Conservation (phyloP, 371 early-diverging fungal genomes). For the Mucor saturninus region DNA sequence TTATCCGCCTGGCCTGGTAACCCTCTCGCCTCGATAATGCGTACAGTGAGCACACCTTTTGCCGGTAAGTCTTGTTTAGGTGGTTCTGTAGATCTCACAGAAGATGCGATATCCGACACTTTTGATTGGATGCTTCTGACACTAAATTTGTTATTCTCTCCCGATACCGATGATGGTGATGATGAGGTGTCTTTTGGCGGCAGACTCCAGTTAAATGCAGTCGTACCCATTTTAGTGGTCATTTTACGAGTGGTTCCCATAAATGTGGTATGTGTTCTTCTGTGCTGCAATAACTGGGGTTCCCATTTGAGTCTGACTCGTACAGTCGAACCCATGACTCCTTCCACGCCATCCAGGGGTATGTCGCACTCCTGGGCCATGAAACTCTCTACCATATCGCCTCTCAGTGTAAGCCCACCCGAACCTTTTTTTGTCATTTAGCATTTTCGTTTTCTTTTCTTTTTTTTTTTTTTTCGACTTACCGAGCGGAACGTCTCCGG, state of each 20-base stretch:
- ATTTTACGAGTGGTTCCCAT: slow-evolving; percentile 26
- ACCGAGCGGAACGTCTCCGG: slow-evolving; percentile 64
- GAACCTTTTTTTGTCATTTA: slow-evolving; percentile 29
- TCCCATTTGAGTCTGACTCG: slow-evolving; percentile 51
- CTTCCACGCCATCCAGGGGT: slow-evolving; percentile 46
- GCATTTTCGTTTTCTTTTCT: not conserved
- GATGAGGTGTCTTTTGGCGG: slow-evolving; percentile 10
- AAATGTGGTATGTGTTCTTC: slow-evolving; percentile 46
- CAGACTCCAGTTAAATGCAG: slow-evolving; percentile 30
- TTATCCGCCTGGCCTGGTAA: slow-evolving; percentile 57
- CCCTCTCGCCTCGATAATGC: slow-evolving; percentile 60
- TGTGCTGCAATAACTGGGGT: slow-evolving; percentile 42
- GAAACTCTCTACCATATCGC: slow-evolving; percentile 52
- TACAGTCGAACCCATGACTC: slow-evolving; percentile 32
- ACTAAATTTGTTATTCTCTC: not conserved
- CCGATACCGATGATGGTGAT: not conserved
- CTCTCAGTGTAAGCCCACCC: slow-evolving; percentile 46
- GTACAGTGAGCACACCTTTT: slow-evolving; percentile 43
- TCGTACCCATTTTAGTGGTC: slow-evolving; percentile 29
- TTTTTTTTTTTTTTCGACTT: not conserved
- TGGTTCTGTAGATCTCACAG: not conserved
- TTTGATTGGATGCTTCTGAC: not conserved
- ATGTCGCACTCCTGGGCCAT: slow-evolving; percentile 36
- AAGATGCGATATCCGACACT: not conserved
- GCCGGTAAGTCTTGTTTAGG: not conserved